Base-by-base conservation (phyloP, 306 rosid species). In the Vachellia pachyceras region DNA sequence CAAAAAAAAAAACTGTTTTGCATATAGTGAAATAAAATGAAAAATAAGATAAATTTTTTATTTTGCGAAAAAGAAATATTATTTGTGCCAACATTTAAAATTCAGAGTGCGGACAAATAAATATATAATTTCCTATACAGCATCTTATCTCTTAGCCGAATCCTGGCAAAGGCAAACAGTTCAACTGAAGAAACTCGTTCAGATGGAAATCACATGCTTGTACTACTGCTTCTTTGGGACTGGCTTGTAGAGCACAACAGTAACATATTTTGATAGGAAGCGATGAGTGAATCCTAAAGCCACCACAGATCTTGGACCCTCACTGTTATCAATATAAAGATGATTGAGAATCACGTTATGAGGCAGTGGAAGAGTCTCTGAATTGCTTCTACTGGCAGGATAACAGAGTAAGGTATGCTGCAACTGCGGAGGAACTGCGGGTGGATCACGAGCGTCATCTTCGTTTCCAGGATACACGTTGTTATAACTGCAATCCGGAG, bases 221-320 rank as follows among this genome's bases (percentile, higher is more conserved):
- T 71, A 72, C 79, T 84, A 25, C 92, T 92, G 81, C 92, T 92
- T 87, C 92, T 89, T 73, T 87, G 91, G 91, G 78, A 93, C 94
- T 42, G 98, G 98, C 79, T 92, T 93, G 94, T 96, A 96, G 80
- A 96, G 98, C 84, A 96, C 94, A 39, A 92, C 99, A 0, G 98
- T 93, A 72, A 96, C 97, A 82, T 75, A 93, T 85, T 96, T 96
- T 22, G 96, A 83, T 50, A 88, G 94, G 81, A 93, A 90, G 33
- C 99, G 97, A 76, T 96, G 99, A 58, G 99, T 93, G 77, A 89
- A 87, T 83, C 99, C 99, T 74, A 96, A 83, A 0, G 97, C 97
- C 67, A 90, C 94, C 15, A 96, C 97, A 29, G 98, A 93, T 42
- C 93, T 90, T 57, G 94, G 92, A 7, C 88, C 50, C 85, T 96